Evolutionary conservation across 2,329 filamentous ascomycete genomes (phyloP), one percentile per base, ranked within the genome.

Genomic region (Trichoderma simmonsii): DNA sequence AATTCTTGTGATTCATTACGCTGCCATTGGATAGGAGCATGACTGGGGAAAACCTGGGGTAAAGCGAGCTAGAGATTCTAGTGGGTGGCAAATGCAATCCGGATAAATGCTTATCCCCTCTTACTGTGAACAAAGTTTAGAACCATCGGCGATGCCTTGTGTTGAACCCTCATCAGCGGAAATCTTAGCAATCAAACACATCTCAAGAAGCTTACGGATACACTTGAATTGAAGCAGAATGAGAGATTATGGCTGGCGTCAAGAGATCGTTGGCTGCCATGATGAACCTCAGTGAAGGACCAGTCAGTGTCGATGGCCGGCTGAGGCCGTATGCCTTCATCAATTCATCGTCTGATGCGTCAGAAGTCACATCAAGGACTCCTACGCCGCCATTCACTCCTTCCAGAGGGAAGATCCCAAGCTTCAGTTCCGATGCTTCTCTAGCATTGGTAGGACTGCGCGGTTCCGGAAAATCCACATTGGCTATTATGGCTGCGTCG

Each of bases 61-160:
- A 70, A 61, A 36, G 43, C 26, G n/a, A 62, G 57, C 39, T 62
- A 54, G 57, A 70, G 28, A 6, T 51, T 36, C 15, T 34, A 36
- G 57, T 6, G 39, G 39, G 67, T 62, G 67, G 57, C 67, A 51
- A 69, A 48, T 39, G 6, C 2, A 4, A 6, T 21, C 39, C 67
- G 67, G 67, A 21, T 70, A 70, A 70, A 70, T 39, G 21, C 67
- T 70, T 70, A 70, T 70, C 67, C 67, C 57, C 28, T 12, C 18
- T 65, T 57, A 32, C 30, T n/a, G 6, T 18, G 15, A 54, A 30
- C 64, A 67, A 30, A 67, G 51, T 67, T 67, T 26, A 30, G 64
- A 59, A 59, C 12, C 57, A 4, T 28, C 21, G 12, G 54, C 64
- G 15, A 18, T 30, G 51, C 64, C 51, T 21, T n/a, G 15, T 26